phyloP scores from a whole-genome alignment of 2,329 filamentous ascomycete genomes.

The Ustulina deusta region DNA sequence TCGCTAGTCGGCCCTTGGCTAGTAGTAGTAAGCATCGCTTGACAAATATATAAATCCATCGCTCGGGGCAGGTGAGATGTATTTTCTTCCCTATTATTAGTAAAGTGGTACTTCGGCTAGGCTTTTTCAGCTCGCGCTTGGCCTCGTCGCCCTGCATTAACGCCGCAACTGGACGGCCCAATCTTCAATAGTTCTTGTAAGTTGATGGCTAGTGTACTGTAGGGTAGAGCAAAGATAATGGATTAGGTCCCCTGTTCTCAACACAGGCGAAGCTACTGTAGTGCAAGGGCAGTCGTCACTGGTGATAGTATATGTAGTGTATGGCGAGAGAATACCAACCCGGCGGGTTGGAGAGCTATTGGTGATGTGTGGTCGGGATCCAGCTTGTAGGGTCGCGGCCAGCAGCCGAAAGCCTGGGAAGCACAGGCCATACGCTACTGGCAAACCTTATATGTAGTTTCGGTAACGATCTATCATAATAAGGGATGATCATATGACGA shows the following conservation, averaged over 20 bases:
- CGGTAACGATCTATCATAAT: constrained; percentile 8
- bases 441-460: not conserved
- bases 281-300: not conserved
- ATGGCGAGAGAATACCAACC: not conserved
- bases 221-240: not conserved
- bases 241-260: not conserved
- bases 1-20: not conserved
- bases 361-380: constrained; percentile 19
- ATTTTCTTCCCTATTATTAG: constrained; percentile 31
- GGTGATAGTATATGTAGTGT: not conserved
- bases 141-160: constrained; percentile 16
- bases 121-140: constrained; percentile 22
- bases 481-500: not conserved
- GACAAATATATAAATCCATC: constrained; percentile 31
- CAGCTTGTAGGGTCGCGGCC: constrained; percentile 23
- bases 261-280: not conserved
- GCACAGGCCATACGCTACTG: not conserved
- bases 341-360: constrained; percentile 8
- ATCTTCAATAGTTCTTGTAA: not conserved
- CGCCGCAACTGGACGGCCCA: constrained; percentile 3
- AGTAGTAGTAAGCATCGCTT: constrained; percentile 37
- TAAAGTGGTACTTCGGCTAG: constrained; percentile 12
- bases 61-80: constrained; percentile 21
- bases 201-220: no score
- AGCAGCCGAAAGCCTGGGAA: constrained; percentile 28